phyloP scores from a whole-genome alignment of 345 rosid genomes.

The Sisymbrium altissimum region DNA sequence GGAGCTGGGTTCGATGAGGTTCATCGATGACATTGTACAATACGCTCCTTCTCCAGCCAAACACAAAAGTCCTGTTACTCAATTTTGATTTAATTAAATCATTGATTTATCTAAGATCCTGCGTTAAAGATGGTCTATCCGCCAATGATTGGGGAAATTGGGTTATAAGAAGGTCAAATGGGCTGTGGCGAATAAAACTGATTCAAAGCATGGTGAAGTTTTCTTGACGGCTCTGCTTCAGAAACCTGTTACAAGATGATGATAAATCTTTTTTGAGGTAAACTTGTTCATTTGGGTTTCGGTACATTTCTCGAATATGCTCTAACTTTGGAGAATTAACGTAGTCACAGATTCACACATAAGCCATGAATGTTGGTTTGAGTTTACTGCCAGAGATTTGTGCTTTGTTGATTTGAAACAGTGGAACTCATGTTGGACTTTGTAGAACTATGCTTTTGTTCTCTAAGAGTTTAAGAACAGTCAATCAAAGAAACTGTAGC shows the following conservation, averaged over 20 bases:
- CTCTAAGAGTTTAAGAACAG: background rate
- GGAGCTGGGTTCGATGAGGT: no score
- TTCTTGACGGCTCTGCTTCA: conserved; percentile 88
- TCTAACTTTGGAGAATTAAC: background rate
- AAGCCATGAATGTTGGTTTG: background rate
- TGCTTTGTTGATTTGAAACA: background rate
- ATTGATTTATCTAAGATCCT: no score
- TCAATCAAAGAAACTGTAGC: background rate
- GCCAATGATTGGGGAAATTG: conserved; percentile 77
- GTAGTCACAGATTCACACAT: background rate
- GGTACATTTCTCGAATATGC: background rate
- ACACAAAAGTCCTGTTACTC: no score
- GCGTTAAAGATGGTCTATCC: no score
- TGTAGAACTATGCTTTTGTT: background rate
- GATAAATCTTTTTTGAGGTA: conserved; percentile 10
- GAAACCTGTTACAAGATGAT: conserved; percentile 69
- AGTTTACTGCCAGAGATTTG: background rate
- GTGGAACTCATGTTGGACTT: background rate
- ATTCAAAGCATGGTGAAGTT: conserved; percentile 84
- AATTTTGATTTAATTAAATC: no score
- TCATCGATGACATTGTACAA: no score
- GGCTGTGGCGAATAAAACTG: conserved; percentile 72
- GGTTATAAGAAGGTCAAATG: conserved; percentile 98
- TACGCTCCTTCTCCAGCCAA: no score
- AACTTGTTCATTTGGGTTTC: background rate